Evolutionary conservation across 768 basidiomycete species (phyloP), one percentile per base, ranked within the genome.

Genomic region (Favolaschia claudopus): DNA sequence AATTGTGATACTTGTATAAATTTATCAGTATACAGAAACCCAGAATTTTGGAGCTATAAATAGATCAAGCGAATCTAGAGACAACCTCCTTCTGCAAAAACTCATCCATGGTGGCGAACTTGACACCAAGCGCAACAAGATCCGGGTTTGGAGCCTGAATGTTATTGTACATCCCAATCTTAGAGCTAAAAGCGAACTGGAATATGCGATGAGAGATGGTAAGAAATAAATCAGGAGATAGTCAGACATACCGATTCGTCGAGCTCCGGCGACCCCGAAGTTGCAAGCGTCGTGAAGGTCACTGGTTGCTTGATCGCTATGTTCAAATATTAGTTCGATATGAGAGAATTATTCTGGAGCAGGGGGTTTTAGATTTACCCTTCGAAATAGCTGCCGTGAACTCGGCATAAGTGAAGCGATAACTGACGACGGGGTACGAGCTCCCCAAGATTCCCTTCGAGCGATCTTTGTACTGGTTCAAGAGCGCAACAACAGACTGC

Each of bases 21-120:
- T n/a, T n/a, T n/a, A n/a, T n/a, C n/a, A n/a, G n/a, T n/a, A n/a
- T n/a, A n/a, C n/a, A n/a, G n/a, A n/a, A n/a, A n/a, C n/a, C n/a
- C n/a, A n/a, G n/a, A n/a, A n/a, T n/a, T n/a, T n/a, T n/a, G n/a
- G n/a, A n/a, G n/a, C n/a, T n/a, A n/a, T n/a, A n/a, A n/a, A n/a
- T n/a, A n/a, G n/a, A n/a, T n/a, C n/a, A n/a, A n/a, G 49, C 27
- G 43, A 58, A 65, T 0, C 57, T 43, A 13, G 47, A 27, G 14
- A 54, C 55, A 34, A 66, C 24, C 19, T 56, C 65, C 14, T 15
- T 39, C 15, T 60, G 25, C 5, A 58, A 40, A 36, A 67, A 57
- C 22, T 65, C 64, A n/a, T 63, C 45, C 56, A 65, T 8, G 1
- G 66, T 28, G 29, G 57, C 58, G 24, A 67, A 65, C n/a, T 63